A percentile compares a stretch with the other conserved stretches of the same genome.
Conservation (phyloP, 208 protist species). For the Trypanosoma mega region DNA sequence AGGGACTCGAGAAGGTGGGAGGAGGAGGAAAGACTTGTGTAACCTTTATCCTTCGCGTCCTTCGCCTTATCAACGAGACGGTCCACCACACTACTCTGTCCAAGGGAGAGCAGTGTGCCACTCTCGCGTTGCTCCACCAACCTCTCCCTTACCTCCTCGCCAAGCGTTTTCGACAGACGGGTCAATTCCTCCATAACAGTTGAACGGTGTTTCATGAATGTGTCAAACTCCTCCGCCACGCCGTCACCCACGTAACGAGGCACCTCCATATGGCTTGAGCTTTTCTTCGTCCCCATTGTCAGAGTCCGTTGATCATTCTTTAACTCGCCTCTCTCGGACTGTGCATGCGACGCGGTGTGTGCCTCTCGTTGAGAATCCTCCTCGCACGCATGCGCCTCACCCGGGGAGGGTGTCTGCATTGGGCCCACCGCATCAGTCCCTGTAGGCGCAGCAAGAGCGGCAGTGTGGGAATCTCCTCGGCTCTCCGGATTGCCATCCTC, state of each 20-base stretch:
- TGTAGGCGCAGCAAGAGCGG: too few relatives aligned
- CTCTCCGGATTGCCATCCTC: background rate
- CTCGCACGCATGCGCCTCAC: too few relatives aligned
- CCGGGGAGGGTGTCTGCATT: too few relatives aligned
- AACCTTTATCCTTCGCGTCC: slow-evolving; percentile 65
- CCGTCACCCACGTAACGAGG: slow-evolving; percentile 4
- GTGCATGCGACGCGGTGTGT: too few relatives aligned
- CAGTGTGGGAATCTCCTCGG: too few relatives aligned
- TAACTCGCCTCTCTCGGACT: too few relatives aligned
- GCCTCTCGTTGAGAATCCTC: too few relatives aligned
- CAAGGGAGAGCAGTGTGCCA: slow-evolving; percentile 47
- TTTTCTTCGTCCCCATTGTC: too few relatives aligned
- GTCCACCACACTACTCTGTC: slow-evolving; percentile 50
- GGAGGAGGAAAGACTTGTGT: slow-evolving; percentile 77
- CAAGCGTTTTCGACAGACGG: slow-evolving; percentile 45
- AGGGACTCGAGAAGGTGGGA: slow-evolving; percentile 79
- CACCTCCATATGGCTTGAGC: background rate
- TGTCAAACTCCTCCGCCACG: slow-evolving; percentile 34
- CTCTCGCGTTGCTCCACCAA: slow-evolving; percentile 50
- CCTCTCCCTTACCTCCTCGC: slow-evolving; percentile 47
- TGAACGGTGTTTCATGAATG: slow-evolving; percentile 37
- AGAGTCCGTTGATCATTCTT: too few relatives aligned
- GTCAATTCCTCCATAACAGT: slow-evolving; percentile 53
- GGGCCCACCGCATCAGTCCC: too few relatives aligned
- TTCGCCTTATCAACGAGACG: slow-evolving; percentile 57